Base-by-base conservation (phyloP, 495 filamentous ascomycete species). In the Penicillium samsonianum region DNA sequence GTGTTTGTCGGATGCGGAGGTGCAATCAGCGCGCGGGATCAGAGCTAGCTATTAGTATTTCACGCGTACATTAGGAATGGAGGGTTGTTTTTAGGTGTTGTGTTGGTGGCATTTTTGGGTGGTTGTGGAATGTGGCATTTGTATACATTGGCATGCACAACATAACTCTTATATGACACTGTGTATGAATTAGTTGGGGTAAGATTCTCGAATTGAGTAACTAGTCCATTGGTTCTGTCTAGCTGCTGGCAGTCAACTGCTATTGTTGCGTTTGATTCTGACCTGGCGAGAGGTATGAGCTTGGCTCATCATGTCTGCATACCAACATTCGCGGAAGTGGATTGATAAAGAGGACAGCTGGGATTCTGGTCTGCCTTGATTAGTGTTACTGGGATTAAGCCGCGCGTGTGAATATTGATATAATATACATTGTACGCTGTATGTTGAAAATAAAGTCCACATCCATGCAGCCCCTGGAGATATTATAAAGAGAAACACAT, bases 81-180 rank as follows among this genome's bases (percentile, higher is more conserved):
- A 14, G 50, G 35, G 28, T 12, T 20, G 16, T 37, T 31, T 38
- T 54, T 55, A 51, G 30, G 22, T 25, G 30, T 43, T 42, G 48
- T 43, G 17, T 43, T 33, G 49, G 50, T 44, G 37, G 35, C 60
- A 63, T 63, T 60, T 53, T 62, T 57, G 48, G 42, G 45, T 43
- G 56, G 52, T 48, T 49, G 37, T 38, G 63, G 60, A 63, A 65
- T 65, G 62, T 50, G 40, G 16, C 19, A 33, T 17, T 31, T 23
- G 37, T 5, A 16, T 44, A 44, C 19, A n/a, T 16, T 31, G 11
- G 40, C 35, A 25, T 23, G n/a, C 9, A 56, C 41, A 56, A 28
- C n/a, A 20, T 4, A 26, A 52, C 10, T 40, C 9, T 22, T 17
- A 14, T 14, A 43, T 38, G 20, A 23, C 10, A 12, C 2, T 17